Evolutionary conservation across 139 green algal genomes (phyloP).

Genomic region (Monoraphidium neglectum): DNA sequence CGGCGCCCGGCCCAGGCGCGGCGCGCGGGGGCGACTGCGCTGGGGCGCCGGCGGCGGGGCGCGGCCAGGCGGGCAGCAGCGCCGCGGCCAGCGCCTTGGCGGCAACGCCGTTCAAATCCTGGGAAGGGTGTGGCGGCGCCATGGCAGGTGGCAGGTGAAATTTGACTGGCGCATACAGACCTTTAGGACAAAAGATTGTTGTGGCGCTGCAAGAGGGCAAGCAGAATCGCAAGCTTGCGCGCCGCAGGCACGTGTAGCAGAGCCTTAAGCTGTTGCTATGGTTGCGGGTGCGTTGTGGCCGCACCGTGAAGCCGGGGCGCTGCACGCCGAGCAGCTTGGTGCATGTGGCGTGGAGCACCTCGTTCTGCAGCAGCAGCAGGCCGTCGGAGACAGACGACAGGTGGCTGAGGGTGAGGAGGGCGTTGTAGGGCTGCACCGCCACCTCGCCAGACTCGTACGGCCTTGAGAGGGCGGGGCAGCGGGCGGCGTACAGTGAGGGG

Average conservation of each 20-base stretch:
- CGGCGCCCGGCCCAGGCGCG: background rate
- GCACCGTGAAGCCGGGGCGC: constrained; percentile 59
- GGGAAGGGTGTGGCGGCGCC: no score
- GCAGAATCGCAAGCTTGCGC: background rate
- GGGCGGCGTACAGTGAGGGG: no score
- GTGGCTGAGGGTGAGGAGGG: constrained; percentile 70
- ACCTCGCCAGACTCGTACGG: constrained; percentile 79
- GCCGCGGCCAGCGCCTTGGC: constrained; percentile 49
- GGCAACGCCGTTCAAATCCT: constrained; percentile 79
- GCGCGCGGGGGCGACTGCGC: background rate
- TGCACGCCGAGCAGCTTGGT: constrained; percentile 48
- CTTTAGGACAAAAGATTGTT: background rate
- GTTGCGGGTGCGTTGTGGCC: no score
- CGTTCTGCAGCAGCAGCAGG: constrained; percentile 70
- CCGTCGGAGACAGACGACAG: constrained; percentile 62
- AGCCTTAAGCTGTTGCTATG: no score
- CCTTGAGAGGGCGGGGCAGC: constrained; percentile 44
- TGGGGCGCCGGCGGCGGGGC: constrained; percentile 5
- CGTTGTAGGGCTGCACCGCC: constrained; percentile 87
- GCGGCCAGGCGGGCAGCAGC: constrained; percentile 52
- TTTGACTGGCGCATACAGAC: background rate
- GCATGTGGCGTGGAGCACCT: constrained; percentile 56
- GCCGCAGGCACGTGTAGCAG: background rate
- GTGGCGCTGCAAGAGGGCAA: background rate
- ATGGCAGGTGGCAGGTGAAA: background rate